These are phyloP conservation scores for Tetrastigma voinierianum DNA, from an alignment of 164 flowering plant genomes.

Conservation along the genomic window DNA sequence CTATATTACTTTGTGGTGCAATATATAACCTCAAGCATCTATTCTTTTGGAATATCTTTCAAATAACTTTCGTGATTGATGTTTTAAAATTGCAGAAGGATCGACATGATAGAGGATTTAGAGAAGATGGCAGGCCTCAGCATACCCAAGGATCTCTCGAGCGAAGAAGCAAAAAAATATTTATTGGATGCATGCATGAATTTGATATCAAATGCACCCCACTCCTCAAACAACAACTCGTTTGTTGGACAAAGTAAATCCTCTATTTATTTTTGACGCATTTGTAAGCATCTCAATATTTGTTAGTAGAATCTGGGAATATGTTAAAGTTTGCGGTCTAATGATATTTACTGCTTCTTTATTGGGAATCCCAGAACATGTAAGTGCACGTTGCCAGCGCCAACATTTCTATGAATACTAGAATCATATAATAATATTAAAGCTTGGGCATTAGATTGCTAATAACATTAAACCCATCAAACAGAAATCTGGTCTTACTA, in stretches of 20 bases:
- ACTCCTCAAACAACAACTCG: constrained; percentile 94
- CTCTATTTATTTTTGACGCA: too few relatives aligned
- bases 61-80: neutral
- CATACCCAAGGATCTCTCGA: constrained; percentile 81
- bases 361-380: too few relatives aligned
- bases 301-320: too few relatives aligned
- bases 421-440: too few relatives aligned
- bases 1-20: neutral
- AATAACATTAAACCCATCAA: too few relatives aligned
- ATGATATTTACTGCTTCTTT: too few relatives aligned
- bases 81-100: constrained; percentile 51
- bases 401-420: too few relatives aligned
- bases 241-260: constrained; percentile 76
- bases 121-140: constrained; percentile 70
- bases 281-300: too few relatives aligned
- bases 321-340: too few relatives aligned
- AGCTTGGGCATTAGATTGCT: too few relatives aligned
- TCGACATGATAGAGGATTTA: constrained; percentile 87
- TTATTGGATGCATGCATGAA: constrained; percentile 68
- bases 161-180: constrained; percentile 76
- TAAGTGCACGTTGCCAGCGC: too few relatives aligned
- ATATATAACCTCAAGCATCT: neutral
- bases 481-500: too few relatives aligned
- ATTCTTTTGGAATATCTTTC: neutral
- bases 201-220: constrained; percentile 83